These are phyloP conservation scores for Trametes cingulata DNA, from an alignment of 768 basidiomycete species.

Conservation along the genomic window DNA sequence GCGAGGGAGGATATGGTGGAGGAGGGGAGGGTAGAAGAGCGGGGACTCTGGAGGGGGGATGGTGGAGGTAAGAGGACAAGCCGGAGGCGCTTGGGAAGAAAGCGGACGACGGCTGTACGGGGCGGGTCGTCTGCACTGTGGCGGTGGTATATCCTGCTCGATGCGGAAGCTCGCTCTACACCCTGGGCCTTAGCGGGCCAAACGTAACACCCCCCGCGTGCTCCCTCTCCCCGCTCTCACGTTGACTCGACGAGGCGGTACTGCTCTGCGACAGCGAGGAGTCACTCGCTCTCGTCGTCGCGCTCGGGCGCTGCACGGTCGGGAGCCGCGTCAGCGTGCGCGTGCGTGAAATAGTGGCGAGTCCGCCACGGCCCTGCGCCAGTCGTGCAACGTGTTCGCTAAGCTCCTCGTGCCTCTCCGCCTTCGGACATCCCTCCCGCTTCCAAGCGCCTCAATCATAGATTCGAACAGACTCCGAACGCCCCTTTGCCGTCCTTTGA, in stretches of 20 bases:
- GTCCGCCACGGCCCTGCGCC: slow-evolving; percentile 13
- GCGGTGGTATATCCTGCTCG: slow-evolving; percentile 16
- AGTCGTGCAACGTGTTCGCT: slow-evolving; percentile 20
- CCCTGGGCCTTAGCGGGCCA: not conserved
- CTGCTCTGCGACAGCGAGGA: not conserved
- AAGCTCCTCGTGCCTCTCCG: slow-evolving; percentile 10
- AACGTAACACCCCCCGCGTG: not conserved
- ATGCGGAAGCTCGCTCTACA: slow-evolving; percentile 1
- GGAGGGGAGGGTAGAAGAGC: slow-evolving; percentile 27
- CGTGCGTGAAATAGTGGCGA: not conserved
- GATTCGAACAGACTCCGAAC: slow-evolving; percentile 1
- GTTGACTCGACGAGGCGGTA: not conserved
- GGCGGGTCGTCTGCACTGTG: slow-evolving; percentile 14
- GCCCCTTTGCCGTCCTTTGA: not conserved
- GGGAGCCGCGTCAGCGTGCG: slow-evolving; percentile 4
- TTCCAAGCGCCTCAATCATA: slow-evolving; percentile 7
- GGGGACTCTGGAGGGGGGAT: slow-evolving; percentile 16
- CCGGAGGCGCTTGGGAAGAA: slow-evolving; percentile 22
- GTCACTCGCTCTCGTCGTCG: not conserved
- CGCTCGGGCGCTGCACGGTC: not conserved
- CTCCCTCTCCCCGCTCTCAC: not conserved
- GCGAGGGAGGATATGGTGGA: slow-evolving; percentile 27
- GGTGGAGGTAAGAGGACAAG: slow-evolving; percentile 29
- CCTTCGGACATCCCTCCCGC: slow-evolving; percentile 10
- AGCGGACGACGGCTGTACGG: slow-evolving; percentile 17